Evolutionary conservation across 306 rosid genomes (phyloP), one percentile per base, ranked within the genome.

Genomic region (Morella rubra): DNA sequence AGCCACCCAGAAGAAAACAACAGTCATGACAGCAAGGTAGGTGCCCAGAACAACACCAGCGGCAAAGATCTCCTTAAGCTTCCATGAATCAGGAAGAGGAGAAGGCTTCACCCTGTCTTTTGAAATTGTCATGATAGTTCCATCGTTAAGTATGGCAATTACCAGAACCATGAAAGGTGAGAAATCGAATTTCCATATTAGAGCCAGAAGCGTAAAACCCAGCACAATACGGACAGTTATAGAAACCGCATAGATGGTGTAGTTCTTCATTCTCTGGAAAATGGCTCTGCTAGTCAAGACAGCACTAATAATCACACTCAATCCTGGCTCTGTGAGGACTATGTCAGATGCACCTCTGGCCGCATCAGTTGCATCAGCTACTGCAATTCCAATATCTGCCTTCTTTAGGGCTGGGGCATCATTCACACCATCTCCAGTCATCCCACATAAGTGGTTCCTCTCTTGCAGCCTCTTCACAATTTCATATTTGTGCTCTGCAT

Each of bases 381-480:
- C 98, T 15, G 98, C 96, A 67, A 93, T 93, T 62, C 98, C 98
- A 66, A 93, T 93, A 37, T 93, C 97, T 22, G 96, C 98, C 67
- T 67, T 87, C 85, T 93, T 91, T 52, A 91, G 80, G 0, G 97
- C 97, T 27, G 98, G 98, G 68, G 97, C 98, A 84, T 93, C 98
- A 45, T 93, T 93, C 61, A 93, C 98, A 70, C 98, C 97, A 70
- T 93, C 98, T 73, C 98, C 98, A 37, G 98, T 93, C 98, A 93
- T 93, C 2, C 98, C 98, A 75, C 92, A 87, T 2, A 90, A 91
- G 80, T 91, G 98, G 2, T 90, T 88, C 90, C 82, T 88, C 0
- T 90, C 90, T 75, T 93, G 98, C 40, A 91, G 93, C 76, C 88
- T 84, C 85, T 84, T 93, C 70, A 93, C 98, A 62, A 91, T 93